Evolutionary conservation across 2,329 filamentous ascomycete species (phyloP).

Genomic region (Aspergillus tanneri): DNA sequence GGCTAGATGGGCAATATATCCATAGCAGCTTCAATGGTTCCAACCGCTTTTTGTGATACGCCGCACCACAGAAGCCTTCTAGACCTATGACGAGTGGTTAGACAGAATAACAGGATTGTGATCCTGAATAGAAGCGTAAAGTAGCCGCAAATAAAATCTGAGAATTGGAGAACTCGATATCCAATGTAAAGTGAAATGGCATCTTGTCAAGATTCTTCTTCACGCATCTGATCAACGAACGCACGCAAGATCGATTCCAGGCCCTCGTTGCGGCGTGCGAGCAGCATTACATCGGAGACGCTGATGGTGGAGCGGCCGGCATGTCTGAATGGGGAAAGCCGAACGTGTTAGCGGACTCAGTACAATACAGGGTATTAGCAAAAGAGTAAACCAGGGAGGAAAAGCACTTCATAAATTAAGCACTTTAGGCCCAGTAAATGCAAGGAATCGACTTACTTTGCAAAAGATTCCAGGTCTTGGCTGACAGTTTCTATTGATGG

Average conservation of each 20-base stretch:
- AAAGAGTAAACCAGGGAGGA: too few relatives aligned
- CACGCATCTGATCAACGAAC: conserved; percentile 35
- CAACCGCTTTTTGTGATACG: conserved; percentile 2
- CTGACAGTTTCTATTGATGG: conserved; percentile 50
- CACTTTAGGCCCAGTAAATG: too few relatives aligned
- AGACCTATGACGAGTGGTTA: not conserved
- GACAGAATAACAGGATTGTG: too few relatives aligned
- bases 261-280: conserved; percentile 83
- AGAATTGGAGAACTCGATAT: not conserved
- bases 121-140: conserved; percentile 1
- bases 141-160: conserved; percentile 13
- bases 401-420: too few relatives aligned
- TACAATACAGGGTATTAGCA: too few relatives aligned
- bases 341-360: conserved; percentile 2
- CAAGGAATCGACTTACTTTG: conserved; percentile 55
- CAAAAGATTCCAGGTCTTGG: conserved; percentile 64
- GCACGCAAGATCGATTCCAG: conserved; percentile 68
- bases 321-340: conserved; percentile 59
- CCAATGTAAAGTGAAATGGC: not conserved
- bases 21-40: conserved; percentile 3
- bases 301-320: conserved; percentile 77
- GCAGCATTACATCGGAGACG: conserved; percentile 81
- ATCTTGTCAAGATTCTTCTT: conserved; percentile 22
- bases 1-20: not conserved
- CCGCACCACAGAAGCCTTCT: not conserved